A percentile compares a stretch with the other conserved stretches of the same genome.
phyloP scores from a whole-genome alignment of 2,329 filamentous ascomycete species.

The Pseudogymnoascus sp. region DNA sequence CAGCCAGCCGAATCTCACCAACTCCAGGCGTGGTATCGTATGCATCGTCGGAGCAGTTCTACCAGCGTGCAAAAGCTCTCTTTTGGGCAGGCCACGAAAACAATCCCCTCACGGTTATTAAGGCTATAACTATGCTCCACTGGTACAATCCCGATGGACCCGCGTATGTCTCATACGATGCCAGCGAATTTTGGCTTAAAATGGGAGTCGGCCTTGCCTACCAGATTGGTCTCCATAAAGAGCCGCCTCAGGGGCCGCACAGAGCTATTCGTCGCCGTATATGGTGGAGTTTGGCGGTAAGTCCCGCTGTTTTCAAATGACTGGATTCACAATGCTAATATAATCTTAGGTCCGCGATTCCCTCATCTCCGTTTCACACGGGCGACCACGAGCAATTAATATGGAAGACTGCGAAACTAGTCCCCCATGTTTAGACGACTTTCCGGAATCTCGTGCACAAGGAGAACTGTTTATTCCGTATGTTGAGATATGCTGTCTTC shows the following conservation, averaged over 20 bases:
- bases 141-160: constrained; percentile 30
- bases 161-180: constrained; percentile 21
- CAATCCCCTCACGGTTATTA: constrained; percentile 26
- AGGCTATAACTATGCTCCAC: constrained; percentile 27
- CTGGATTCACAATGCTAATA: background rate
- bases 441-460: background rate
- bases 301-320: background rate
- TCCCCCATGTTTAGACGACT: background rate
- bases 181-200: background rate
- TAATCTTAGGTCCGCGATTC: background rate
- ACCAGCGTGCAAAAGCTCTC: constrained; percentile 27
- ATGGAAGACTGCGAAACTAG: background rate
- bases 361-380: background rate
- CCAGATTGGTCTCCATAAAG: background rate
- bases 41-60: constrained; percentile 11
- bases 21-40: background rate
- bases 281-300: background rate
- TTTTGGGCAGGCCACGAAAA: constrained; percentile 28
- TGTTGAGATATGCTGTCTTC: background rate
- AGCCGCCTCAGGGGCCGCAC: background rate
- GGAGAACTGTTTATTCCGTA: constrained; percentile 6
- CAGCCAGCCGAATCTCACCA: background rate
- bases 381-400: background rate
- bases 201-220: background rate
- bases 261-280: background rate